Percentiles rank a stretch among this genome's conserved stretches.
phyloP scores from a whole-genome alignment of 441 rosid species.

The Dalechampia spathulata region DNA sequence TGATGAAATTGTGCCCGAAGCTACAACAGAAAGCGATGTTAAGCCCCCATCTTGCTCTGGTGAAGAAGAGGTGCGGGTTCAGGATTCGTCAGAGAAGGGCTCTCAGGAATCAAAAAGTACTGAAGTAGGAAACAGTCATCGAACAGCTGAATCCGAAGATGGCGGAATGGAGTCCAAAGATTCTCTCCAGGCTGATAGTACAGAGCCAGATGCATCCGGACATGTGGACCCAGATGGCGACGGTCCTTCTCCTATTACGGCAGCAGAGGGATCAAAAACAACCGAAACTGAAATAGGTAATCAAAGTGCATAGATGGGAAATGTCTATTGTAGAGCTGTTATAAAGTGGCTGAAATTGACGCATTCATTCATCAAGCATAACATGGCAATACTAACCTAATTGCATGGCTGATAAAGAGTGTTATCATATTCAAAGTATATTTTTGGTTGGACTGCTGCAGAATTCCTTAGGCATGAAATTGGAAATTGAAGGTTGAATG shows the following conservation, averaged over 20 bases:
- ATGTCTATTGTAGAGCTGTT: too few relatives aligned
- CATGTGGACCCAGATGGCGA: neutral
- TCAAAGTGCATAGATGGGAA: too few relatives aligned
- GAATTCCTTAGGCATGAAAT: too few relatives aligned
- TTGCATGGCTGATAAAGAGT: too few relatives aligned
- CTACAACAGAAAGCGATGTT: neutral
- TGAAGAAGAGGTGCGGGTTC: neutral
- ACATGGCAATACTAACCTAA: too few relatives aligned
- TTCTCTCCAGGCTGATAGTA: neutral
- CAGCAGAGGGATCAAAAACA: neutral
- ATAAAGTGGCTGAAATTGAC: too few relatives aligned
- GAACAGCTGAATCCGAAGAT: neutral
- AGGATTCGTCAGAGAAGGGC: constrained; percentile 4
- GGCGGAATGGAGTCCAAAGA: neutral
- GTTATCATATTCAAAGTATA: too few relatives aligned
- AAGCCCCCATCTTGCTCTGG: neutral
- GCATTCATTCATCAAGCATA: too few relatives aligned
- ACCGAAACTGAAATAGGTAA: constrained; percentile 15
- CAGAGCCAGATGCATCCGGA: neutral
- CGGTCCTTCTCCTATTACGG: neutral
- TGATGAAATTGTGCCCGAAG: constrained; percentile 2
- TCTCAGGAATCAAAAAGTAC: neutral
- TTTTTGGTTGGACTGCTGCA: too few relatives aligned
- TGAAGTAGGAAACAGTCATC: constrained; percentile 6
- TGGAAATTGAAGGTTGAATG: too few relatives aligned